Conservation (phyloP, 176 grass and related monocot species). For the Themeda triandra region DNA sequence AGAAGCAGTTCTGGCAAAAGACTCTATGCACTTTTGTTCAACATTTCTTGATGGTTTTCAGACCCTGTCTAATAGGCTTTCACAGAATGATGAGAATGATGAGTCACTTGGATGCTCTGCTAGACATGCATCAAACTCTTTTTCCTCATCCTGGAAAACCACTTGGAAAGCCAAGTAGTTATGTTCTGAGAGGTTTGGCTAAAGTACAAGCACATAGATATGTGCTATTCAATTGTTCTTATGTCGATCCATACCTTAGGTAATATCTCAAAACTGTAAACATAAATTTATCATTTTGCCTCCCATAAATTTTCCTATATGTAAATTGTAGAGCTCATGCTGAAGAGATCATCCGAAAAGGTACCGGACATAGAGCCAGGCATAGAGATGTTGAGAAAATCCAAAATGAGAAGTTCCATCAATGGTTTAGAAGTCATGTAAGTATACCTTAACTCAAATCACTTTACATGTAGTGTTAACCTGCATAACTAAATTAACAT, state of each 20-base stretch:
- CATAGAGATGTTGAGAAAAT: neutral
- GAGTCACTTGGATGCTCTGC: neutral
- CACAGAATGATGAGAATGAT: neutral
- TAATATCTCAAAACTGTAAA: slow-evolving; percentile 1
- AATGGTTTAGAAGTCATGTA: slow-evolving; percentile 21
- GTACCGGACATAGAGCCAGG: neutral
- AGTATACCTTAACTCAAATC: neutral
- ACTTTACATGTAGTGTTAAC: neutral
- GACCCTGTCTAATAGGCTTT: neutral
- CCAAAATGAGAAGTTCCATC: neutral
- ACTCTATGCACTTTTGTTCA: neutral
- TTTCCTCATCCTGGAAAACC: neutral
- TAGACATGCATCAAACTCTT: neutral
- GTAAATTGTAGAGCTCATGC: neutral
- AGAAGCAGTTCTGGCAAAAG: neutral
- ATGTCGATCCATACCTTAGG: neutral
- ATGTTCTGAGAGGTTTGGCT: neutral
- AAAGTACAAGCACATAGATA: slow-evolving; percentile 29
- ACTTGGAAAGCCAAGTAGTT: slow-evolving; percentile 1
- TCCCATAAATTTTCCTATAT: neutral
- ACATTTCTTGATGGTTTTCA: neutral
- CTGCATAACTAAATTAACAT: neutral
- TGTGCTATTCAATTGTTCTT: slow-evolving; percentile 12
- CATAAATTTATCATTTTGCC: neutral
- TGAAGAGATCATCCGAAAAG: neutral